Evolutionary conservation across 2,329 filamentous ascomycete genomes (phyloP), one percentile per base, ranked within the genome.

Genomic region (Spiromastix sp.): DNA sequence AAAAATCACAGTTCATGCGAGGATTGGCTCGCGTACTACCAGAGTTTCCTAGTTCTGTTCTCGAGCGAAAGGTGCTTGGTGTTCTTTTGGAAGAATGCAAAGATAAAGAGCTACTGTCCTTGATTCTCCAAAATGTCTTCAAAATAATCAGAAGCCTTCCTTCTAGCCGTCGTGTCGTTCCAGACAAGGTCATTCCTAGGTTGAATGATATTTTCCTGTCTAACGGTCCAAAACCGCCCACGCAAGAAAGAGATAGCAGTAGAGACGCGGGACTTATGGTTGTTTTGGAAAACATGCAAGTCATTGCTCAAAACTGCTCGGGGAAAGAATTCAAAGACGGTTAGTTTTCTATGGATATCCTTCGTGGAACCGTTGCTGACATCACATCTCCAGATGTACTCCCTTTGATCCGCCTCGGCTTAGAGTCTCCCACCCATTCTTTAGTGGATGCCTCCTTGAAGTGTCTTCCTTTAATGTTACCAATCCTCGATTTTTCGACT

Each of bases 251-350:
- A 42, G 89, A 95, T 48, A 74, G 81, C 1, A 72, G 80, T 2
- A 81, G 84, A 48, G 91, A 98, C 56, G 85, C 87, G 1, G 89
- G 87, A 1, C 65, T 98, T 16, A 91, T 95, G 76, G 80, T 95
- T 8, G 67, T 96, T 12, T 69, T 98, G 2, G 86, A 96, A 46
- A 82, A 94, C 43, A 78, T 93, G 51, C 65, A 71, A 11, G 64
- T 79, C 1, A 77, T 93, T 41, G 76, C 84, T 3, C 76, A 78
- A 8, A 94, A 93, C 46, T 91, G 81, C 46, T 79, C 80, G 1
- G 86, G 86, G 3, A 91, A 87, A 49, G 86, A 95, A 43, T 96
- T 96, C 55, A 93, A 94, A 61, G 89, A 96, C 46, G 81, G 82
- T 85, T 56, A 50, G 75, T 64, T 4, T 12, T 17, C 12, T 24